A percentile compares a stretch with the other conserved stretches of the same genome.
These are phyloP conservation scores for Alternaria sp. DNA, from an alignment of 2,329 filamentous ascomycete genomes.

Conservation along the genomic window DNA sequence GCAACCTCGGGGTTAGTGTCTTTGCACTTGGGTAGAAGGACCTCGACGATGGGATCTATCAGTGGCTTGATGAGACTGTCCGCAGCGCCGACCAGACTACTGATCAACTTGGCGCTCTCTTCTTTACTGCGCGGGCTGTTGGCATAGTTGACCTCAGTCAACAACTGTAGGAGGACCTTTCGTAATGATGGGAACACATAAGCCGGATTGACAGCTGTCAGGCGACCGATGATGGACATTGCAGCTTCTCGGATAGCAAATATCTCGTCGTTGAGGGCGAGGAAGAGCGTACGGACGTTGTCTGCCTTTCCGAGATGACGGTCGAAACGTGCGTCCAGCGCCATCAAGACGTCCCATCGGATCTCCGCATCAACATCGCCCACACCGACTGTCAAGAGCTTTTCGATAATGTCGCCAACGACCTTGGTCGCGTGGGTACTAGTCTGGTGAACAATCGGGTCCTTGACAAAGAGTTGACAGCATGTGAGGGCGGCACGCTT, in stretches of 20 bases:
- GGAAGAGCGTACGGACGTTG: constrained; percentile 94
- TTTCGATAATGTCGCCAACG: constrained; percentile 97
- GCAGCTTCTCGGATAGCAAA: constrained; percentile 93
- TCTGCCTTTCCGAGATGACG: constrained; percentile 96
- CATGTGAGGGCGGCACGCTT: constrained; percentile 96
- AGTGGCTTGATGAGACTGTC: constrained; percentile 94
- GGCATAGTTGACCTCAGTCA: constrained; percentile 95
- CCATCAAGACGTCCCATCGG: constrained; percentile 83
- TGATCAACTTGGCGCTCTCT: constrained; percentile 92
- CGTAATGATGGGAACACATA: constrained; percentile 96
- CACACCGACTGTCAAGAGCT: constrained; percentile 91
- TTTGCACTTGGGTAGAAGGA: constrained; percentile 89
- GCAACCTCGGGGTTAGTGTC: constrained; percentile 88
- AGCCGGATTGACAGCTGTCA: constrained; percentile 90
- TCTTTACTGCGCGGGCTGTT: constrained; percentile 95
- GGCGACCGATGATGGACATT: constrained; percentile 92
- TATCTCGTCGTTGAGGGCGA: constrained; percentile 93
- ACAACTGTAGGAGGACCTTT: constrained; percentile 93
- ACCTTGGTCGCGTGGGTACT: constrained; percentile 97
- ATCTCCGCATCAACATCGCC: constrained; percentile 90
- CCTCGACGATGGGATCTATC: constrained; percentile 93
- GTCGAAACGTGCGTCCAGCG: constrained; percentile 92
- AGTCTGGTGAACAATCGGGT: constrained; percentile 97
- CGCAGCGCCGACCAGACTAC: constrained; percentile 90
- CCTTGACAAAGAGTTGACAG: constrained; percentile 95